Base-by-base conservation (phyloP, 2,329 filamentous ascomycete genomes). In the Ophiognomonia clavigignenti-juglandacearum region DNA sequence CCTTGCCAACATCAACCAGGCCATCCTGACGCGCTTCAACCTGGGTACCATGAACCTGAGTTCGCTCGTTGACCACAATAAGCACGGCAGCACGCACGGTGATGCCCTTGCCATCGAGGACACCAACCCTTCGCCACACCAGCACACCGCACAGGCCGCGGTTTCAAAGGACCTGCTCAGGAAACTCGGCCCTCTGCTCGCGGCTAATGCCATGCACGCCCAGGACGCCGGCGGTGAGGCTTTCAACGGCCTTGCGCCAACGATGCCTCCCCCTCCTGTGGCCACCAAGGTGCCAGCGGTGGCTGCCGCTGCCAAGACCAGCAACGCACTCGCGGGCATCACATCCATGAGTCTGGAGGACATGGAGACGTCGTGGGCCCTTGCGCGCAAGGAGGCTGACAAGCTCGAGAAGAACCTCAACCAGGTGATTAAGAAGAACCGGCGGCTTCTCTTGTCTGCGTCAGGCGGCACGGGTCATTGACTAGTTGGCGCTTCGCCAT, bases 1-100 rank as follows among this genome's bases (percentile, higher is more conserved):
- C 1, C 74, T 85, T 34, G 77, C 75, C 61, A 85, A 83, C 63
- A 83, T 85, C 63, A 85, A 85, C 61, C 81, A 85, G 61, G 83
- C 82, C 54, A 78, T 85, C 2, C 68, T 85, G 27, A 81, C 82
- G 16, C 73, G 75, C 4, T 68, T 81, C 14, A 79, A 78, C 54
- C 66, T 79, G 3, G 73, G 73, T 32, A 70, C 68, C 23, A 69
- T 70, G 47, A 75, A 73, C 49, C 64, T 61, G 53, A 31, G 26
- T n/a, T n/a, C 43, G 2, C 34, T 34, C n/a, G 41, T 20, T 20
- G 43, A 45, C 18, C 16, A 16, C 13, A 6, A 22, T n/a, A n/a
- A n/a, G n/a, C n/a, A n/a, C n/a, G n/a, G n/a, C n/a, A n/a, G 13
- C 34, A 29, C 13, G 14, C 19, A 44, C 39, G 26, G 43, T 39